Evolutionary conservation across 768 basidiomycete species (phyloP), one percentile per base, ranked within the genome.

Genomic region (Russula compacta): DNA sequence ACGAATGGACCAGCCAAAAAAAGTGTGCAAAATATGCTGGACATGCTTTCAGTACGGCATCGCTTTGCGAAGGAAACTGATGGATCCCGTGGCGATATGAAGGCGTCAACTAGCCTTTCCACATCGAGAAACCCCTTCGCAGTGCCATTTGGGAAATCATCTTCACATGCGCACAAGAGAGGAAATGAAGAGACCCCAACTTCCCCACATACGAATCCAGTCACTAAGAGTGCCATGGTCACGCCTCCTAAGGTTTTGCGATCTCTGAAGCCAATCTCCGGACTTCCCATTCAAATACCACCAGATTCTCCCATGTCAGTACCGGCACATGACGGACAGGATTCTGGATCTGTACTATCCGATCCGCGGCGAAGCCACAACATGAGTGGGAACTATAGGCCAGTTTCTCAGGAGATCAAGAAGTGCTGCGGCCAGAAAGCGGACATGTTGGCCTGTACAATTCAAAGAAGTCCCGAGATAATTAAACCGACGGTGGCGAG

Each of bases 221-320:
- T 29, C 4, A 32, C 60, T 6, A 58, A 48, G 39, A 63, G 47
- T 29, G 24, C 36, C 46, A 47, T 62, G 56, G 24, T 6, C 11
- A 46, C 32, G n/a, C 39, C 53, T 35, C 40, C 51, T 3, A 53
- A 53, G 29, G 47, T 56, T 35, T 53, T 15, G 19, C 49, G 29
- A 29, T n/a, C 46, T 43, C 33, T 62, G 56, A 62, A 53, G 38
- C 61, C 56, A n/a, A 62, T 62, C 43, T 46, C 56, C 12, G 35
- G 19, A n/a, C 56, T 62, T 38, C 44, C 56, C 14, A 17, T 62
- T 33, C 61, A 56, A 17, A 47, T 43, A 42, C 61, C 61, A 24
- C 56, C 51, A 4, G 21, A 47, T 53, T 14, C 61, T 7, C 21
- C 29, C 15, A 53, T 4, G 17, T 21, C 38, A 24, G 42, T 32